Evolutionary conservation across 306 rosid genomes (phyloP).

Genomic region (Cucurbita pepo): DNA sequence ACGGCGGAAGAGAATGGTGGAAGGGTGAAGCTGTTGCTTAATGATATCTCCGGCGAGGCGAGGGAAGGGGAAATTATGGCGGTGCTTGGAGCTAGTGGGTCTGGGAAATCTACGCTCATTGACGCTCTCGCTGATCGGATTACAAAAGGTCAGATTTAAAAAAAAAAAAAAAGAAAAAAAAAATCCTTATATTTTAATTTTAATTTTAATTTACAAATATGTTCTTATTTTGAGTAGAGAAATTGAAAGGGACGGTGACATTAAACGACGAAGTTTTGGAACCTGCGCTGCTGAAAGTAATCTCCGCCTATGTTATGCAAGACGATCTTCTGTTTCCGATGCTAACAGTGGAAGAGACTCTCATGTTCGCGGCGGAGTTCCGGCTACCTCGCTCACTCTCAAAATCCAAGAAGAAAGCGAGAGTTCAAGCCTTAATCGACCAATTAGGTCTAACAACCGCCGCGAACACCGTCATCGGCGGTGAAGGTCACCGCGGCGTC

Average conservation of each 20-base stretch:
- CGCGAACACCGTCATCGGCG: conserved; percentile 61
- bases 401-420: conserved; percentile 48
- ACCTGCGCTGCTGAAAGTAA: conserved; percentile 44
- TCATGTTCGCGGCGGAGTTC: conserved; percentile 81
- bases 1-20: background rate
- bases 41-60: conserved; percentile 71
- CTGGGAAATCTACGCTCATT: conserved; percentile 78
- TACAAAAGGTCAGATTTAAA: conserved; percentile 16
- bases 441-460: conserved; percentile 66
- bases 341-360: conserved; percentile 91
- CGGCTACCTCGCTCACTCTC: conserved; percentile 75
- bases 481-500: conserved; percentile 80
- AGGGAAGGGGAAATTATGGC: conserved; percentile 90
- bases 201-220: background rate
- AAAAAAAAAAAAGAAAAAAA: no score
- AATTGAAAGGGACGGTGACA: conserved; percentile 22
- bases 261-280: conserved; percentile 49
- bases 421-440: conserved; percentile 68
- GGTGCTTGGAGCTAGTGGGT: conserved; percentile 86
- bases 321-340: conserved; percentile 90
- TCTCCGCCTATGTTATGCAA: conserved; percentile 94
- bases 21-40: conserved; percentile 35
- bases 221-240: background rate
- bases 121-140: conserved; percentile 79
- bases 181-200: no score